Evolutionary conservation across 345 rosid species (phyloP).

Genomic region (Eutrema yunnanense): DNA sequence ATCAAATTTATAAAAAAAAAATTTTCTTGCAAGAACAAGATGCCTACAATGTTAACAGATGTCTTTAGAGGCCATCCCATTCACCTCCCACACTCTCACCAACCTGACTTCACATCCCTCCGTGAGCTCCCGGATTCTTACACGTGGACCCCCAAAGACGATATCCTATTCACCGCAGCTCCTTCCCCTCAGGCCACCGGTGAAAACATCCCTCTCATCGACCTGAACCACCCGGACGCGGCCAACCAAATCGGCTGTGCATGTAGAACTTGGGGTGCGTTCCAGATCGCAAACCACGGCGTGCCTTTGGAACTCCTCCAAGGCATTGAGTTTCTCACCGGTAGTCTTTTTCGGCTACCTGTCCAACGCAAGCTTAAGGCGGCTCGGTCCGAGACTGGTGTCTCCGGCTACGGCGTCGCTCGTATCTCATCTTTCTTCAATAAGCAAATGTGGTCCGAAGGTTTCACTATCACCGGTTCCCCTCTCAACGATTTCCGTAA

Average conservation of each 20-base stretch:
- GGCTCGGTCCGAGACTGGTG: conserved; percentile 40
- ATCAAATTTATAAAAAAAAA: background rate
- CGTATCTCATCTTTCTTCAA: conserved; percentile 62
- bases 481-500: conserved; percentile 52
- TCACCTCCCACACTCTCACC: conserved; percentile 39
- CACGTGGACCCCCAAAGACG: conserved; percentile 38
- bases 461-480: conserved; percentile 73
- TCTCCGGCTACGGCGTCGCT: conserved; percentile 71
- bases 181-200: conserved; percentile 15
- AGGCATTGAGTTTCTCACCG: conserved; percentile 45
- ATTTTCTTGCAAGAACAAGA: conserved; percentile 2
- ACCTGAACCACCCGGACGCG: conserved; percentile 44
- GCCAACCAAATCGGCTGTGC: conserved; percentile 39
- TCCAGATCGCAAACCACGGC: conserved; percentile 61
- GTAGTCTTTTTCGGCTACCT: conserved; percentile 62
- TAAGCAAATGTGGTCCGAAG: conserved; percentile 91
- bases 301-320: conserved; percentile 38
- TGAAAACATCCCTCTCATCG: conserved; percentile 44
- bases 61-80: conserved; percentile 48
- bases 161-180: conserved; percentile 9
- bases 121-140: conserved; percentile 51
- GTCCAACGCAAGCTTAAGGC: conserved; percentile 52
- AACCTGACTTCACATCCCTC: conserved; percentile 55
- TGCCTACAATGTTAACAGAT: conserved; percentile 42
- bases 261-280: conserved; percentile 71